Conservation (phyloP, 441 rosid species). For the Syzygium malaccense region DNA sequence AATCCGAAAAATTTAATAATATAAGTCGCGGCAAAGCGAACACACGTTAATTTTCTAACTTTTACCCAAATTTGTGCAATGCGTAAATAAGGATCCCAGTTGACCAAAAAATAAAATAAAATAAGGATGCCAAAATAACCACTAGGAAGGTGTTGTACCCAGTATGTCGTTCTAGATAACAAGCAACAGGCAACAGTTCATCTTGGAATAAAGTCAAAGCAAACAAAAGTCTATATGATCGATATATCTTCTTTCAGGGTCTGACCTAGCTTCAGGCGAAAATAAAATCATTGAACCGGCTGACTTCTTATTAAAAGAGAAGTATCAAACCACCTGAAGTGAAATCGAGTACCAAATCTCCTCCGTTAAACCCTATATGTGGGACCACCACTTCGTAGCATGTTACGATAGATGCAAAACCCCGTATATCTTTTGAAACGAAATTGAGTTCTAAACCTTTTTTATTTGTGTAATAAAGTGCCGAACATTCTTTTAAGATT, state of each 20-base stretch:
- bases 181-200: background rate
- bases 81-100: background rate
- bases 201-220: background rate
- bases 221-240: background rate
- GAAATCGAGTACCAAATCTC: background rate
- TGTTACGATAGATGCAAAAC: background rate
- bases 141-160: background rate
- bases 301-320: background rate
- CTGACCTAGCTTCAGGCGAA: background rate
- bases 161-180: background rate
- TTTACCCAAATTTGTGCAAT: background rate
- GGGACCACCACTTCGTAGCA: background rate
- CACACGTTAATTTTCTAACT: background rate
- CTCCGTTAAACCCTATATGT: background rate
- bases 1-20: background rate
- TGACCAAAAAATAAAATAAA: background rate
- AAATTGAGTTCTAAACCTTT: background rate
- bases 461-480: background rate
- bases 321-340: background rate
- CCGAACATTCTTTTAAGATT: background rate
- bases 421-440: background rate
- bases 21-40: background rate
- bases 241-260: background rate
- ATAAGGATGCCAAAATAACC: background rate
- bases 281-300: background rate